Conservation (phyloP, 345 rosid species). For the Bruguiera parviflora region DNA sequence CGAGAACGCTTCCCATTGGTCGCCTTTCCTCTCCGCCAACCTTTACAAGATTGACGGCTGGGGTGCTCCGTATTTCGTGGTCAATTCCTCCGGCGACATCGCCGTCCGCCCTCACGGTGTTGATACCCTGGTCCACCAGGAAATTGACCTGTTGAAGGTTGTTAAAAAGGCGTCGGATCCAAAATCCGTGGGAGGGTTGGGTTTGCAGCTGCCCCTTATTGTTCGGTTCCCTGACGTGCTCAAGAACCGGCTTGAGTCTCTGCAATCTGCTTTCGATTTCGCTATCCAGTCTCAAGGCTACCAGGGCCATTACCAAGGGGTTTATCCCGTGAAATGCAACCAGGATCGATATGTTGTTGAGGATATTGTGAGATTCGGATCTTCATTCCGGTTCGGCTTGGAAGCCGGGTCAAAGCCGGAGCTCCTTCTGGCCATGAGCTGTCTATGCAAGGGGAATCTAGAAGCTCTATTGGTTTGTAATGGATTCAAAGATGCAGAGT, state of each 20-base stretch:
- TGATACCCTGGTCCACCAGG: slow-evolving; percentile 67
- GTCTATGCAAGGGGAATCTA: slow-evolving; percentile 66
- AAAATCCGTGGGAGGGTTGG: slow-evolving; percentile 68
- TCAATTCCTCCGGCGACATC: slow-evolving; percentile 66
- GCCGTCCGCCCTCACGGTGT: slow-evolving; percentile 65
- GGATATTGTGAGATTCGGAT: slow-evolving; percentile 77
- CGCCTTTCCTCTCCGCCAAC: slow-evolving; percentile 55
- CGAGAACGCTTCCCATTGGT: slow-evolving; percentile 47
- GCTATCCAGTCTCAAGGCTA: slow-evolving; percentile 62
- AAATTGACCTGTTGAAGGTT: slow-evolving; percentile 70
- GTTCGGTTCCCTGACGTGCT: slow-evolving; percentile 81
- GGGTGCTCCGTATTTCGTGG: slow-evolving; percentile 89
- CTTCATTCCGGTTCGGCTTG: slow-evolving; percentile 69
- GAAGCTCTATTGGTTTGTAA: slow-evolving; percentile 79
- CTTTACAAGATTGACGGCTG: slow-evolving; percentile 72
- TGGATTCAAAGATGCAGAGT: slow-evolving; percentile 85
- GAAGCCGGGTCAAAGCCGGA: slow-evolving; percentile 99
- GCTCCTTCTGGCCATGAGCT: slow-evolving; percentile 85
- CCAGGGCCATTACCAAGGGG: slow-evolving; percentile 80
- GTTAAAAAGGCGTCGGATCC: slow-evolving; percentile 81
- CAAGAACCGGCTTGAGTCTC: slow-evolving; percentile 73
- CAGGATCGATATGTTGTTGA: slow-evolving; percentile 87
- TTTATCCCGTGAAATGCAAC: slow-evolving; percentile 92
- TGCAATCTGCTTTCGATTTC: slow-evolving; percentile 66
- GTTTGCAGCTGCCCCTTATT: slow-evolving; percentile 74